phyloP scores from a whole-genome alignment of 495 filamentous ascomycete species.

The Penicillium angulare region DNA sequence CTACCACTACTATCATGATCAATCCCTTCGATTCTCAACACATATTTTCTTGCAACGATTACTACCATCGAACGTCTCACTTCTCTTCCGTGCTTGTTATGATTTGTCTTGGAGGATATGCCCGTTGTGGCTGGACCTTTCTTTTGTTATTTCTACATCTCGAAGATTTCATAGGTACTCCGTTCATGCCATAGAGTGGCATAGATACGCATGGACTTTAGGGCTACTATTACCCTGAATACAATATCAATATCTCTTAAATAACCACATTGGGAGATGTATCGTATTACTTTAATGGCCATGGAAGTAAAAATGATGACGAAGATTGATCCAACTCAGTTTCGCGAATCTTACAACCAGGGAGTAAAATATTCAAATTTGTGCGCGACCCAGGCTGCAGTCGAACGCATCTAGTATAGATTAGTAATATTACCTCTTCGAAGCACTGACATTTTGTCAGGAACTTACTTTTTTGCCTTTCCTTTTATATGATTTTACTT shows the following conservation, averaged over 20 bases:
- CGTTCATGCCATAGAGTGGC: slow-evolving; percentile 20
- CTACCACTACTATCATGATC: not conserved
- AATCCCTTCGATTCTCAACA: not conserved
- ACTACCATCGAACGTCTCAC: not conserved
- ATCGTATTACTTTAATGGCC: too few species aligned
- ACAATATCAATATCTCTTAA: not conserved
- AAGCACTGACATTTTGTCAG: not conserved
- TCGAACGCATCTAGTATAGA: not conserved
- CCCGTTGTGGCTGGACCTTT: slow-evolving; percentile 12
- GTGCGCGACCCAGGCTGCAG: too few species aligned
- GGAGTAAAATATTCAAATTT: too few species aligned
- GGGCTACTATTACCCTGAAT: slow-evolving; percentile 30
- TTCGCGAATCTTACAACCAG: too few species aligned
- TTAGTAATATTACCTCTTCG: too few species aligned
- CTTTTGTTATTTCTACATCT: slow-evolving; percentile 22
- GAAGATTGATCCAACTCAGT: too few species aligned
- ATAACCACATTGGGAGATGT: too few species aligned
- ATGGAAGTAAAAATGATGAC: too few species aligned
- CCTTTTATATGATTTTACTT: too few species aligned
- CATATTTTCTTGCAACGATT: not conserved
- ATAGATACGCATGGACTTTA: slow-evolving; percentile 14
- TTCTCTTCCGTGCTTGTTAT: not conserved
- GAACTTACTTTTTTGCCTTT: not conserved
- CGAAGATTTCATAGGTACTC: slow-evolving; percentile 8
- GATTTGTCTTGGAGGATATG: not conserved